Base-by-base conservation (phyloP, 805 yeast species). In the Yarrowia hollandica region DNA sequence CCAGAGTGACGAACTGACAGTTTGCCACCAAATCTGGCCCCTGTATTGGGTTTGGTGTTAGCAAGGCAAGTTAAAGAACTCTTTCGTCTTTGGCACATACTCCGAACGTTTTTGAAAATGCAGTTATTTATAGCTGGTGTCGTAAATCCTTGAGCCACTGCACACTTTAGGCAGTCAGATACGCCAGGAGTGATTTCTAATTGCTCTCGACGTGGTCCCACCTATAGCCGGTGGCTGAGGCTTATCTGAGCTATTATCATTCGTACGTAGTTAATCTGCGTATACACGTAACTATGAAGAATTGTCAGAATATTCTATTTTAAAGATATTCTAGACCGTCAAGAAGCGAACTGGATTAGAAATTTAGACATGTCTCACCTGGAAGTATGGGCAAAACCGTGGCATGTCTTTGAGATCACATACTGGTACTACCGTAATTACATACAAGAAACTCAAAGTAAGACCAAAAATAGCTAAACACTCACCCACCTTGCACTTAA, bases 111-210 rank as follows among this genome's bases (percentile, higher is more conserved):
- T 16, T 39, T 25, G 22, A 23, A 41, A 22, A 41, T 41, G 48
- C 48, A 41, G 33, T 33, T 41, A 41, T 41, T 26, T 16, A 25
- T 41, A 41, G 48, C 48, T 16, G 23, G 33, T 41, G 48, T 41
- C 48, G 48, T 41, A 41, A 26, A 41, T 41, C 48, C 48, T 41
- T 26, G 48, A 41, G 48, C 48, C 48, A 41, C 48, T 41, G 48
- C 48, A 41, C 33, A 41, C 33, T 41, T 41, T 41, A 41, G 48
- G 48, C 48, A 25, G 48, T 41, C 48, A 26, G 48, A 41, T 41
- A 41, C 33, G 33, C 46, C 46, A 41, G 44, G 41, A 37, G 41
- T 5, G n/a, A 19, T 8, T 34, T 34, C 25, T 35, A 18, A 16
- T 18, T 34, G 22, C 38, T 34, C 22, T 34, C 9, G 15, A 35